Conservation (phyloP, 805 yeast genomes). For the Kuraishia capsulata region DNA sequence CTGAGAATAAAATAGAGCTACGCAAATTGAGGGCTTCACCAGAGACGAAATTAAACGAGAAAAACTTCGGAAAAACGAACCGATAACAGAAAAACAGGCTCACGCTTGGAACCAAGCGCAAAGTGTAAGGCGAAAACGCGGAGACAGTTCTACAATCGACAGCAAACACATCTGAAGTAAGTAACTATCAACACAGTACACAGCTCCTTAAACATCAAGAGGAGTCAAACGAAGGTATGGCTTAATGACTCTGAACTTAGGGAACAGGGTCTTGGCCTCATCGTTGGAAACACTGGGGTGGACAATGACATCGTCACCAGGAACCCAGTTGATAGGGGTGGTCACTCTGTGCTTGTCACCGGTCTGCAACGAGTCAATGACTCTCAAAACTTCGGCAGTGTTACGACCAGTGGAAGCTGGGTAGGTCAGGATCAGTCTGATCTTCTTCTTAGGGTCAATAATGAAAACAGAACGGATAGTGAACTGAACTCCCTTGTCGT, state of each 20-base stretch:
- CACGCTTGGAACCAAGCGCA: too few species aligned
- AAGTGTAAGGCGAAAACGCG: too few species aligned
- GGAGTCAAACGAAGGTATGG: conserved; percentile 56
- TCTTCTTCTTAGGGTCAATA: conserved; percentile 58
- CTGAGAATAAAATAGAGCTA: too few species aligned
- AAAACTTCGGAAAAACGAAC: too few species aligned
- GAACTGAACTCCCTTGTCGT: conserved; percentile 53
- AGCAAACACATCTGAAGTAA: too few species aligned
- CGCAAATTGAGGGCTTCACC: too few species aligned
- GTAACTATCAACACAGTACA: not conserved
- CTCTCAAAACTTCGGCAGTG: conserved; percentile 66
- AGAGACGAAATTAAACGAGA: too few species aligned
- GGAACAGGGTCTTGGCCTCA: conserved; percentile 51
- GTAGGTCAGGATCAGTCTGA: conserved; percentile 55
- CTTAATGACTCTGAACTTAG: conserved; percentile 51
- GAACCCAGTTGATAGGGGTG: conserved; percentile 64
- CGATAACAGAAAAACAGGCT: too few species aligned
- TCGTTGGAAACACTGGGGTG: conserved; percentile 57
- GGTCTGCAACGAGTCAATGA: conserved; percentile 59
- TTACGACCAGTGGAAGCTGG: conserved; percentile 73
- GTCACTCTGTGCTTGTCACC: conserved; percentile 54
- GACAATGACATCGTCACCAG: conserved; percentile 66
- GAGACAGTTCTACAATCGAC: too few species aligned
- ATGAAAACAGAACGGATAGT: conserved; percentile 67
- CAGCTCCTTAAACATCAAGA: conserved; percentile 7